phyloP scores from a whole-genome alignment of 352 stramenopile genomes.

The Phytophthora pisi region DNA sequence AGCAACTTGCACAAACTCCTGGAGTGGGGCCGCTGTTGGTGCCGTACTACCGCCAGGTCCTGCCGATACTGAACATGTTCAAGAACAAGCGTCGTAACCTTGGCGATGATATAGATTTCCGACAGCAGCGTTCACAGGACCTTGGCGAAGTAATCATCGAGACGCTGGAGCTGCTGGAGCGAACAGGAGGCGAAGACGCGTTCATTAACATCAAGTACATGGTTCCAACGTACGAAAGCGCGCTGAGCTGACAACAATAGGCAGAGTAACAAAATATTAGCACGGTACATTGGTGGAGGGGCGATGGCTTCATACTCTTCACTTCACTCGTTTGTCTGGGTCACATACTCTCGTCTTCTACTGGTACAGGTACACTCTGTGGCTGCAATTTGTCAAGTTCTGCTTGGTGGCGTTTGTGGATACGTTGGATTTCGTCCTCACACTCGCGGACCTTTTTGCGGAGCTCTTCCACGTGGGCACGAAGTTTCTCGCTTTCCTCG shows the following conservation, averaged over 20 bases:
- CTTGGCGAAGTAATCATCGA: constrained; percentile 86
- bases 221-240: constrained; percentile 93
- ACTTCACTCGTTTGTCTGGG: neutral
- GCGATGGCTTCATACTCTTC: constrained; percentile 12
- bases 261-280: constrained; percentile 8
- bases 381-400: constrained; percentile 42
- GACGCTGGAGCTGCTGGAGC: constrained; percentile 90
- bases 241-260: constrained; percentile 19
- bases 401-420: constrained; percentile 62
- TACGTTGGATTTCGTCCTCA: constrained; percentile 85
- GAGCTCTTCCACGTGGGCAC: constrained; percentile 62
- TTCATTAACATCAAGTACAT: constrained; percentile 98
- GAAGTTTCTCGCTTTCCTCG: constrained; percentile 60
- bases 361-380: constrained; percentile 25
- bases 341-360: constrained; percentile 32
- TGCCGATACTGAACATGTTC: constrained; percentile 92
- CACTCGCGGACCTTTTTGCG: constrained; percentile 75
- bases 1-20: constrained; percentile 56
- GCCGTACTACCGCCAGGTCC: constrained; percentile 91
- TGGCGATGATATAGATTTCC: constrained; percentile 92
- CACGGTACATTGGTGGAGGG: neutral
- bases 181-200: constrained; percentile 83
- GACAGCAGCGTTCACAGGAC: constrained; percentile 80
- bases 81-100: constrained; percentile 90
- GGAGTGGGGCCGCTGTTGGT: constrained; percentile 86